Percentiles rank a stretch among this genome's conserved stretches.
Conservation (phyloP, 2,329 filamentous ascomycete genomes). For the Stromatinia cepivora region DNA sequence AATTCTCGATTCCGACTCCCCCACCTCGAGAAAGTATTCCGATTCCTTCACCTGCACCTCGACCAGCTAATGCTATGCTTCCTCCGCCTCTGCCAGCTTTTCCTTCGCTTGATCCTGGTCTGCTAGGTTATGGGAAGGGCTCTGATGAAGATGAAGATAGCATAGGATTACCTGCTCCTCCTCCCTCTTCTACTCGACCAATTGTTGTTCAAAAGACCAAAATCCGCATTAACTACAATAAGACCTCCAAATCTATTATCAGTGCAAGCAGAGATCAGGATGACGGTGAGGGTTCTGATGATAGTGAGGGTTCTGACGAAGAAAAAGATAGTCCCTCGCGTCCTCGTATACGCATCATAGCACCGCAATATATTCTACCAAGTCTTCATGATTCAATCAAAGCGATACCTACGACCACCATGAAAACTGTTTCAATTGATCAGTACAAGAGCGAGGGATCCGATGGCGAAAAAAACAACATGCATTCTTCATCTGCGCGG, state of each 20-base stretch:
- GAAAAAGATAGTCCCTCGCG: neutral
- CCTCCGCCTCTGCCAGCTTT: neutral
- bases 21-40: neutral
- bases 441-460: too few relatives aligned
- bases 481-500: too few relatives aligned
- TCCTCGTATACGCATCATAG: too few relatives aligned
- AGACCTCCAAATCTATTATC: neutral
- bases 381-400: too few relatives aligned
- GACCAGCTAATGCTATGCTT: neutral
- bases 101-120: too few relatives aligned
- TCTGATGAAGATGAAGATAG: neutral
- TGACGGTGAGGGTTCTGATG: neutral
- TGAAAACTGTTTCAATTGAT: too few relatives aligned
- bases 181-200: neutral
- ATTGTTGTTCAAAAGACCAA: too few relatives aligned
- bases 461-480: too few relatives aligned
- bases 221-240: neutral
- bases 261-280: neutral
- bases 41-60: too few relatives aligned
- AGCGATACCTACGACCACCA: too few relatives aligned
- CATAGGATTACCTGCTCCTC: neutral
- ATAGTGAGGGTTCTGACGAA: neutral
- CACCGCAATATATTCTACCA: too few relatives aligned
- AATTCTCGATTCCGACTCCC: accelerated
- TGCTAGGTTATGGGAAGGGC: neutral